Evolutionary conservation across 2,329 filamentous ascomycete genomes (phyloP), one percentile per base, ranked within the genome.

Genomic region (Alternaria novae-zelandiae): DNA sequence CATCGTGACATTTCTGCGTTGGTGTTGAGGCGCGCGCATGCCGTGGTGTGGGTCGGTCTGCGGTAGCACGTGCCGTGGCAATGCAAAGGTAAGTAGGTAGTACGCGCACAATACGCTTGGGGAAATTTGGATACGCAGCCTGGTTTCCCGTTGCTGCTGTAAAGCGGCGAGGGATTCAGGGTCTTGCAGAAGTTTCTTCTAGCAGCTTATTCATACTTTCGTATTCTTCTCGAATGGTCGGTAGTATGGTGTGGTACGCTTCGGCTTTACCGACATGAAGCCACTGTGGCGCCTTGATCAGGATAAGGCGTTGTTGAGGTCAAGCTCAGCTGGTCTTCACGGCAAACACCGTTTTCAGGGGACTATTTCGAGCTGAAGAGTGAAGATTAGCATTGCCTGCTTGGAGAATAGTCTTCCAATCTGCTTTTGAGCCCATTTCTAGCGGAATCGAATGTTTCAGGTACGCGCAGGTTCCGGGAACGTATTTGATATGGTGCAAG

Each of bases 21-120:
- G 54, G 54, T 61, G 46, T 61, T 57, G 54, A 61, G 54, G 54
- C 47, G 32, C 46, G 47, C 54, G 50, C 50, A 32, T 55, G 30
- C 13, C 49, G 30, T 25, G 20, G 21, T 51, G 49, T 51, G 49
- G 49, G 54, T n/a, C 21, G 46, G 23, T 51, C 20, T 41, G 32
- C 50, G 30, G 30, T 12, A 54, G 28, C 50, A 41, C 43, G 28
- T 23, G 30, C 50, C 28, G 21, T 30, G 28, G 36, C 36, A 17
- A 41, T 41, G 36, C 9, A 36, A 32, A 32, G 30, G 32, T 3
- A 36, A 1, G 32, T 41, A 41, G 30, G 50, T 32, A 54, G 21
- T 25, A 28, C 32, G 21, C 32, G 32, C 51, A 43, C 21, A 28
- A 11, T 25, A 23, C 36, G 21, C 53, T 44, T 44, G 15, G 15